Conservation (phyloP, 305 asterid genomes). For the Solanum hybrid region DNA sequence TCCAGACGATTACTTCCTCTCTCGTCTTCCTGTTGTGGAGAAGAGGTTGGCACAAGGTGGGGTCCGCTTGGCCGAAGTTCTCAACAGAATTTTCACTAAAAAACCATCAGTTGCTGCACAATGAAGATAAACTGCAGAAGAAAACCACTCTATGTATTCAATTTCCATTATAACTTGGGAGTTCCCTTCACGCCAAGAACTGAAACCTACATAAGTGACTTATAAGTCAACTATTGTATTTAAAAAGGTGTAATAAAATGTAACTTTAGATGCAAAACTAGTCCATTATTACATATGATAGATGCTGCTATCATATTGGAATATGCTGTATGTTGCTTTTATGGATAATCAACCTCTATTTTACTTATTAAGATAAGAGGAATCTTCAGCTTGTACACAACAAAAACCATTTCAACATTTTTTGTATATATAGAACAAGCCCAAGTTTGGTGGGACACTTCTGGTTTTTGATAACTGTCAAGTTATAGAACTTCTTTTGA, state of each 20-base stretch:
- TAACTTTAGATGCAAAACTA: neutral
- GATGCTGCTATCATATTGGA: slow-evolving; percentile 13
- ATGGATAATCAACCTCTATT: slow-evolving; percentile 17
- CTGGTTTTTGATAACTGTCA: neutral
- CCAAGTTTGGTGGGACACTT: slow-evolving; percentile 14
- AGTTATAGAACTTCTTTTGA: neutral
- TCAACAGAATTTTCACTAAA: slow-evolving; percentile 51
- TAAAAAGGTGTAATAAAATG: slow-evolving; percentile 8
- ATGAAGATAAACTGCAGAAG: slow-evolving; percentile 16
- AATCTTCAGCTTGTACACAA: slow-evolving; percentile 52
- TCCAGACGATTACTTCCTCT: slow-evolving; percentile 69
- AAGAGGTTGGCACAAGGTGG: slow-evolving; percentile 65
- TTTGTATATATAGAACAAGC: slow-evolving; percentile 14
- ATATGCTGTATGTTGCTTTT: slow-evolving; percentile 34
- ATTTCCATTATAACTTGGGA: slow-evolving; percentile 15
- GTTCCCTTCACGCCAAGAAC: slow-evolving; percentile 31
- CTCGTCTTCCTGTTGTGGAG: slow-evolving; percentile 83
- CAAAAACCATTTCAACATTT: neutral
- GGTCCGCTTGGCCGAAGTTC: slow-evolving; percentile 77
- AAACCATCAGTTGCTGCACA: slow-evolving; percentile 36
- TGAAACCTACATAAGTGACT: slow-evolving; percentile 17
- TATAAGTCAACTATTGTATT: slow-evolving; percentile 26
- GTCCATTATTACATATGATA: neutral
- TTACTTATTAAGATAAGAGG: slow-evolving; percentile 12
- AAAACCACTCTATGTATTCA: neutral